phyloP scores from a whole-genome alignment of 805 yeast genomes.

The Debaryomyces prosopidis region DNA sequence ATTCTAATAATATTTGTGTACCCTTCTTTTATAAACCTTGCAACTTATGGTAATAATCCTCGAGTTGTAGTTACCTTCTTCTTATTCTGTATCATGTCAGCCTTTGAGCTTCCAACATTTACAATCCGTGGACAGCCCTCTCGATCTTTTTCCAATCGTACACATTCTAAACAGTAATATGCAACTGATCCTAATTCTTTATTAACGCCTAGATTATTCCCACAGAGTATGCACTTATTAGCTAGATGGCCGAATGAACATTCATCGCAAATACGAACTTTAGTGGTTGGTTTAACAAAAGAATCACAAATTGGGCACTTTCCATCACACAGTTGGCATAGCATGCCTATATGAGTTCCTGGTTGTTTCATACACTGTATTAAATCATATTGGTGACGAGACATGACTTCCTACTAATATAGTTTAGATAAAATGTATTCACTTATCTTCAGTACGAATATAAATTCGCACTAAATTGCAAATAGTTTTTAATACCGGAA shows the following conservation, averaged over 20 bases:
- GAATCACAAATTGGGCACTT: constrained; percentile 91
- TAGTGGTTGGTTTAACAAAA: constrained; percentile 65
- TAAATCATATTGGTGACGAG: constrained; percentile 85
- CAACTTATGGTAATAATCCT: neutral
- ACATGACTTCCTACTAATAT: constrained; percentile 48
- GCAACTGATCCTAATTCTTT: constrained; percentile 47
- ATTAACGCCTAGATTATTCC: constrained; percentile 58
- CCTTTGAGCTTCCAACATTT: constrained; percentile 75
- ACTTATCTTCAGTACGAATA: neutral
- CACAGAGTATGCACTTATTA: constrained; percentile 78
- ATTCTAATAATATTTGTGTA: neutral
- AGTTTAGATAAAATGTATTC: neutral
- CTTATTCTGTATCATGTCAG: constrained; percentile 65
- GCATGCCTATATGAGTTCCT: constrained; percentile 66
- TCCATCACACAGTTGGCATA: constrained; percentile 89
- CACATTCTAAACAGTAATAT: constrained; percentile 84
- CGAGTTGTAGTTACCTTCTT: constrained; percentile 22
- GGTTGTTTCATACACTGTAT: constrained; percentile 84
- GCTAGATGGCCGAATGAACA: constrained; percentile 73
- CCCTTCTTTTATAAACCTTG: neutral
- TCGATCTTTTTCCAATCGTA: constrained; percentile 70
- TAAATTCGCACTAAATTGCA: constrained; percentile 5
- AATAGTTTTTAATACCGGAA: neutral
- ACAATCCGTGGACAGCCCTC: constrained; percentile 91
- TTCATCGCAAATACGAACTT: constrained; percentile 77